Conservation (phyloP, 352 stramenopile species). For the Phytopythium helicoides region DNA sequence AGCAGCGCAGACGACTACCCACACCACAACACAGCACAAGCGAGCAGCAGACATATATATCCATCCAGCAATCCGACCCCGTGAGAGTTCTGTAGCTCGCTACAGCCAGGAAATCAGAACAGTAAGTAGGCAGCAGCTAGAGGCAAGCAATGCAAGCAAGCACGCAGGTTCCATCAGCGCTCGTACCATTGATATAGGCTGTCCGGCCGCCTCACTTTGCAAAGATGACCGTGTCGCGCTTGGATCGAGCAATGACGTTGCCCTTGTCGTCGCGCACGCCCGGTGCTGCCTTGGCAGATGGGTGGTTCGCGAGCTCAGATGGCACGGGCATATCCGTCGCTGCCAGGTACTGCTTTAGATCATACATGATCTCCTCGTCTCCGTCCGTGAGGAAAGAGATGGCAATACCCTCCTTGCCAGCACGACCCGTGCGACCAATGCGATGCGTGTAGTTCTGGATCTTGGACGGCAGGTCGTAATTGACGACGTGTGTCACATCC, state of each 20-base stretch:
- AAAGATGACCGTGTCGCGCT: constrained; percentile 88
- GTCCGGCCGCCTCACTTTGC: constrained; percentile 48
- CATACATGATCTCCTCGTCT: constrained; percentile 97
- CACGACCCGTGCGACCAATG: constrained; percentile 97
- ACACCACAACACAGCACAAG: constrained; percentile 10
- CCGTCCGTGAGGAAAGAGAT: constrained; percentile 98
- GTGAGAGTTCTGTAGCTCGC: neutral
- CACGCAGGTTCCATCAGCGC: neutral
- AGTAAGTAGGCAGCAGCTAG: constrained; percentile 1
- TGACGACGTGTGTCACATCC: constrained; percentile 98
- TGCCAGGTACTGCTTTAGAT: constrained; percentile 96
- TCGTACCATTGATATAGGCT: neutral
- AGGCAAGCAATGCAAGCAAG: neutral
- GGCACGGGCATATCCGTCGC: constrained; percentile 94
- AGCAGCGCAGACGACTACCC: neutral
- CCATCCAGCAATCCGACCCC: constrained; percentile 1
- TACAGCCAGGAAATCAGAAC: constrained; percentile 2
- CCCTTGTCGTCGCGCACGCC: constrained; percentile 82
- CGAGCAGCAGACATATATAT: constrained; percentile 7
- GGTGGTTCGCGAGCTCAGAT: constrained; percentile 91
- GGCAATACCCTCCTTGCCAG: constrained; percentile 95
- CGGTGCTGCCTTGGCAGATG: constrained; percentile 86
- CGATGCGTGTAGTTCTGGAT: constrained; percentile 99
- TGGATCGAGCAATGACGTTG: constrained; percentile 84
- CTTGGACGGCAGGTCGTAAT: constrained; percentile 97